A percentile compares a stretch with the other conserved stretches of the same genome.
These are phyloP conservation scores for Dispira parvispora DNA, from an alignment of 192 early-diverging fungal genomes.

Conservation along the genomic window DNA sequence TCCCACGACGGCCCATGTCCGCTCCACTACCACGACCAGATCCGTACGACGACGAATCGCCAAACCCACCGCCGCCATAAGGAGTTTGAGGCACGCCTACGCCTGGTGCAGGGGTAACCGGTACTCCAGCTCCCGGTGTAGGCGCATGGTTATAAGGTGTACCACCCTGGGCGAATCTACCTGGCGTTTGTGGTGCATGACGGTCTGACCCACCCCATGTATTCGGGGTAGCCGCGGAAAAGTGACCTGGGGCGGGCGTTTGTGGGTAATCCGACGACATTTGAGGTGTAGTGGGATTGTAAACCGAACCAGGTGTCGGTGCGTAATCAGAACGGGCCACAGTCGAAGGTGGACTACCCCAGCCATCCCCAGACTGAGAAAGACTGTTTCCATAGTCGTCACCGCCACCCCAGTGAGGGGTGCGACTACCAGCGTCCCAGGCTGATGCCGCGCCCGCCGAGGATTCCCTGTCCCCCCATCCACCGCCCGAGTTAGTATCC, in stretches of 20 bases:
- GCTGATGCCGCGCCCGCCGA: conserved; percentile 18
- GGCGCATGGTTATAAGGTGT: conserved; percentile 16
- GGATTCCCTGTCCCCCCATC: too few relatives aligned
- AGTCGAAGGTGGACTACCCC: conserved; percentile 13
- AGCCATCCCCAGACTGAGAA: conserved; percentile 25
- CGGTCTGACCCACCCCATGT: conserved; percentile 23
- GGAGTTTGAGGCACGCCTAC: conserved; percentile 32
- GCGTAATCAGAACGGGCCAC: conserved; percentile 30
- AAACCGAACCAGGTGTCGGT: conserved; percentile 28
- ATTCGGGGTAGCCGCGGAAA: conserved; percentile 16
- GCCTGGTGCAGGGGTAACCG: conserved; percentile 26
- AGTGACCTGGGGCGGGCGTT: conserved; percentile 29
- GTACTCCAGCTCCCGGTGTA: conserved; percentile 28
- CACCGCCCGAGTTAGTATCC: not conserved
- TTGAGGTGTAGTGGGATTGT: conserved; percentile 30
- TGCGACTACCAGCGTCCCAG: conserved; percentile 39
- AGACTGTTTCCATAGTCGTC: conserved; percentile 28
- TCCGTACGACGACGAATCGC: conserved; percentile 20
- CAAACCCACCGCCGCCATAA: conserved; percentile 26
- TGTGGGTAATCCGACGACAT: conserved; percentile 15
- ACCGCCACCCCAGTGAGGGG: conserved; percentile 35
- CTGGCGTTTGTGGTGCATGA: conserved; percentile 24
- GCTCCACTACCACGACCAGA: conserved; percentile 28
- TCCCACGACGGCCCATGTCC: conserved; percentile 12
- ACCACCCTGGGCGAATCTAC: conserved; percentile 16